Base-by-base conservation (phyloP, 306 rosid species). In the Amphicarpaea edgeworthii region DNA sequence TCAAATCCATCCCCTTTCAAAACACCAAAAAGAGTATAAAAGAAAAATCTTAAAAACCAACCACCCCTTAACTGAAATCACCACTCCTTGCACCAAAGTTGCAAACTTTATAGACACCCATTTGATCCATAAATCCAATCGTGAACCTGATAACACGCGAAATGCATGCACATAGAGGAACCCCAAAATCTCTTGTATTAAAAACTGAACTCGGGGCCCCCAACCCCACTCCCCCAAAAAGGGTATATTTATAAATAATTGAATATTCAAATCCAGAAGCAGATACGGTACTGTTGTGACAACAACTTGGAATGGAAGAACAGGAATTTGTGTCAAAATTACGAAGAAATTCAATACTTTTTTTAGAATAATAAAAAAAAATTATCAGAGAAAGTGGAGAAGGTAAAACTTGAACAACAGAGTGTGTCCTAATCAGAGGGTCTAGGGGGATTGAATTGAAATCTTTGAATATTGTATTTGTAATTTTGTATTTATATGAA, bases 1-100 rank as follows among this genome's bases (percentile, higher is more conserved):
- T 89, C 60, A 95, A 85, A 87, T 90, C 88, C 97, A 92, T 92
- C 63, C 3, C 42, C 37, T 68, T 68, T 64, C 41, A 15, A 55
- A 40, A 11, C 20, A 42, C 46, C 1, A 34, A 20, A 20, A 6
- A 30, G 37, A 30, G 37, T 4, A 21, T 4, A 23, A 40, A 3
- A 38, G 11, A 46, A 26, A 19, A 40, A 43, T 51, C 41, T 14
- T n/a, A 20, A 50, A 69, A 50, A 79, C 17, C 55, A 50, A 79
- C 17, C 55, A 50, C 53, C 69, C 60, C 20, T 16, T n/a, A 72
- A 30, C 53, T 49, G 3, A 40, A 76, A 65, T 30, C 42, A 47
- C 43, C 3, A 64, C 62, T 28, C 55, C n/a, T 32, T 42, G 12
- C 3, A 61, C 19, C 37, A 68, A 72, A 51, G 58, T 34, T 77